A percentile compares a stretch with the other conserved stretches of the same genome.
These are phyloP conservation scores for Globisporangium cylindrosporum DNA, from an alignment of 352 stramenopile species.

Conservation along the genomic window DNA sequence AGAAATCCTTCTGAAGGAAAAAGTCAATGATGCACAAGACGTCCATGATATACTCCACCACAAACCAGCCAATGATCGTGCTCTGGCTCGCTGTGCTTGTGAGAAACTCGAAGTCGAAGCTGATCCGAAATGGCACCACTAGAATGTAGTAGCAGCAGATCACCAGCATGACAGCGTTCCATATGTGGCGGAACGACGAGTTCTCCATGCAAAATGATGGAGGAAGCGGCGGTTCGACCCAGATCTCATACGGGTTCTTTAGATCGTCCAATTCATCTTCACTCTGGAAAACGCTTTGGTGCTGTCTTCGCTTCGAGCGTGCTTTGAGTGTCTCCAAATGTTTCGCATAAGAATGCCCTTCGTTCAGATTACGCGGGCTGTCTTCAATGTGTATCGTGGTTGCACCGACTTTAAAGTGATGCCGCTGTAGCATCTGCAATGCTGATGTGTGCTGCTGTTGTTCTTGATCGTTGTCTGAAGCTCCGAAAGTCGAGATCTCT, in stretches of 20 bases:
- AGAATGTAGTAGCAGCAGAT: slow-evolving; percentile 33
- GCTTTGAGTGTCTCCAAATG: slow-evolving; percentile 25
- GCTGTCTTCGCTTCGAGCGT: slow-evolving; percentile 19
- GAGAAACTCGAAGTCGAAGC: slow-evolving; percentile 29
- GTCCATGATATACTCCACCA: slow-evolving; percentile 37
- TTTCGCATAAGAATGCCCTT: slow-evolving; percentile 17
- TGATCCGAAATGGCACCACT: slow-evolving; percentile 32
- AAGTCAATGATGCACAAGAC: slow-evolving; percentile 31
- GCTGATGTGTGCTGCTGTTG: not conserved
- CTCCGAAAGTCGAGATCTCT: not conserved
- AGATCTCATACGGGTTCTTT: slow-evolving; percentile 26
- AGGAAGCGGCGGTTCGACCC: slow-evolving; percentile 26
- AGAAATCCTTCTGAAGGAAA: slow-evolving; percentile 27
- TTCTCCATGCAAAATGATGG: slow-evolving; percentile 27
- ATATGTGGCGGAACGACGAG: slow-evolving; percentile 25
- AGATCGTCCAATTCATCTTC: not conserved
- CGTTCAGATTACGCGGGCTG: not conserved
- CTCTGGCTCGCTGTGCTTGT: slow-evolving; percentile 2
- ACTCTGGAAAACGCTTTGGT: slow-evolving; percentile 17
- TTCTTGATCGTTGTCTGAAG: not conserved
- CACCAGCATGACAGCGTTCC: slow-evolving; percentile 27
- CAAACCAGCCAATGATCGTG: slow-evolving; percentile 27
- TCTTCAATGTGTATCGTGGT: not conserved
- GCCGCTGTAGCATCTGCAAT: not conserved
- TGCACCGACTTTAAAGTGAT: not conserved